Evolutionary conservation across 345 rosid genomes (phyloP), one percentile per base, ranked within the genome.

Genomic region (Arabidopsis suecica): DNA sequence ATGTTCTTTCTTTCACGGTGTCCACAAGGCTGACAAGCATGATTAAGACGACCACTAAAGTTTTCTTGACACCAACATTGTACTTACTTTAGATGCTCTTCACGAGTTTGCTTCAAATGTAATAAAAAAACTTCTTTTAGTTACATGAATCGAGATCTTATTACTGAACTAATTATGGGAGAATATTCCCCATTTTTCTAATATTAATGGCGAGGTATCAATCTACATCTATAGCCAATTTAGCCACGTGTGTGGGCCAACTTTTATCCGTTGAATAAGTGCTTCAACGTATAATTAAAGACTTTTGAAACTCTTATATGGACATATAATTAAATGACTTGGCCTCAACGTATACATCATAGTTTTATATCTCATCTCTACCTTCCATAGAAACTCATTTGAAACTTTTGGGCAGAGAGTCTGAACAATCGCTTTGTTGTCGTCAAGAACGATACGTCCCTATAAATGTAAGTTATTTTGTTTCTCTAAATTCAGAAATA

Each of bases 181-280:
- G 61, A 14, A 16, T 16, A 16, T 25, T 9, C 41, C 41, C 41
- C 41, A 38, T 38, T 68, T 38, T 30, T 68, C 3, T 38, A n/a
- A 65, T 49, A 64, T n/a, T 14, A 60, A 14, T 16, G 6, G 16
- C 32, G 16, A 6, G 6, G 55, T 48, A 67, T 51, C 48, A 20
- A 67, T 67, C 33, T 5, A 9, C 8, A 30, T 32, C 55, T 44
- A 13, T 23, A 49, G 18, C 30, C 70, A 38, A 38, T 10, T 41
- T 11, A 44, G 9, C 53, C 76, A 65, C 34, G 77, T 73, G 65
- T 73, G 77, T 54, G 48, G 63, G 48, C 55, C 77, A 73, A 36
- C 47, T 62, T 38, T 51, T 36, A 37, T 6, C 12, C 8, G 38
- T 38, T 60, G 13, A 18, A 8, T 59, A 36, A 23, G 59, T 54